These are phyloP conservation scores for Crithidia bombi DNA, from an alignment of 208 protist species.

Conservation along the genomic window DNA sequence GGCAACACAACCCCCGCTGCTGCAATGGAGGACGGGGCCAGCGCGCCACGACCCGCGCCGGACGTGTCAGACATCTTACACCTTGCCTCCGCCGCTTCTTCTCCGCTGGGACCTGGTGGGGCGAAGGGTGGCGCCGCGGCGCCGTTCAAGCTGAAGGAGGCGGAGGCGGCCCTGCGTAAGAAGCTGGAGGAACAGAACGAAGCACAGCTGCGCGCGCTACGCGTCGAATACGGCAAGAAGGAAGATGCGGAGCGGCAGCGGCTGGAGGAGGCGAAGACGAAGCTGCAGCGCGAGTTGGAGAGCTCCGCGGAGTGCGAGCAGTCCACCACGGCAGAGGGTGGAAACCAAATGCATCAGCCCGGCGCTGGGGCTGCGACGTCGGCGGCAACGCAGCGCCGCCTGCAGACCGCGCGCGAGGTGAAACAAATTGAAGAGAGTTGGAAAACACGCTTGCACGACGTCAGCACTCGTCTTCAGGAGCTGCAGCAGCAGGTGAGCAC, in stretches of 20 bases:
- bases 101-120: not conserved
- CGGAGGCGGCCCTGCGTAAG: conserved; percentile 57
- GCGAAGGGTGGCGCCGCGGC: not conserved
- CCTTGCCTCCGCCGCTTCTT: conserved; percentile 13
- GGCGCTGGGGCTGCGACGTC: not conserved
- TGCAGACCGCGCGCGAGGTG: conserved; percentile 30
- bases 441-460: conserved; percentile 30
- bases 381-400: conserved; percentile 14
- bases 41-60: conserved; percentile 17
- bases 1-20: conserved; percentile 1
- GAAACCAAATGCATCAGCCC: not conserved
- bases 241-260: conserved; percentile 30
- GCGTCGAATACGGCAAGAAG: conserved; percentile 45
- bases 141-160: conserved; percentile 44
- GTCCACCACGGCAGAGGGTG: not conserved
- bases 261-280: conserved; percentile 22
- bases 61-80: conserved; percentile 31
- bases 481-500: conserved; percentile 29
- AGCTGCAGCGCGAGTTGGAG: conserved; percentile 35
- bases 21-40: conserved; percentile 11
- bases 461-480: conserved; percentile 28
- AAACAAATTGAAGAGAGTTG: conserved; percentile 46
- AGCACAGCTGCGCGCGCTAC: conserved; percentile 36
- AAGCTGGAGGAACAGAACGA: conserved; percentile 65
- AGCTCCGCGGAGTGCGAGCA: conserved; percentile 29